Evolutionary conservation across 108 stramenopile genomes (phyloP).

Genomic region (Nannochloropsis salina): DNA sequence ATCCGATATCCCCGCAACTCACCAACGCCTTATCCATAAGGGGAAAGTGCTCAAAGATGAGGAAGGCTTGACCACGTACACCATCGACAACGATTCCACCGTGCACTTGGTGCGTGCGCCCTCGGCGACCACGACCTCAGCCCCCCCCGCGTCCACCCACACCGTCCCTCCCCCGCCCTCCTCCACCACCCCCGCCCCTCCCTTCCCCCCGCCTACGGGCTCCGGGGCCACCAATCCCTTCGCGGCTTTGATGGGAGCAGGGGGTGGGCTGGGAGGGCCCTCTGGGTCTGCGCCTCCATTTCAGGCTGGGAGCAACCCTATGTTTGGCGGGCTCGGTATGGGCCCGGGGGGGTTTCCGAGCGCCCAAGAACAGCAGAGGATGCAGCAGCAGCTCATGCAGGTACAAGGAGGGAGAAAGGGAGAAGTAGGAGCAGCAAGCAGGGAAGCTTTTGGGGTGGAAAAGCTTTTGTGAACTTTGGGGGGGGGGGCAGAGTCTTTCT

Average conservation of each 20-base stretch:
- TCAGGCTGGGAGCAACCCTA: neutral
- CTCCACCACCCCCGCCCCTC: neutral
- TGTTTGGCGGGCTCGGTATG: conserved; percentile 3
- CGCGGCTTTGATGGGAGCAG: conserved; percentile 41
- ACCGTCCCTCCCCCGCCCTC: conserved; percentile 23
- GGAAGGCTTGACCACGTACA: conserved; percentile 44
- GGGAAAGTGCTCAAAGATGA: conserved; percentile 84
- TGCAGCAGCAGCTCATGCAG: conserved; percentile 55
- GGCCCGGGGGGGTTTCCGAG: neutral
- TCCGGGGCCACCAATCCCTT: conserved; percentile 24
- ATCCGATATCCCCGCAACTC: conserved; percentile 48
- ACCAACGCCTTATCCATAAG: conserved; percentile 84
- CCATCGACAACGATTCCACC: conserved; percentile 34
- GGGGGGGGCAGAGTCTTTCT: too few relatives aligned
- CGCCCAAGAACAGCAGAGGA: neutral
- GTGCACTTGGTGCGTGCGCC: conserved; percentile 40
- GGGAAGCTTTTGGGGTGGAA: neutral
- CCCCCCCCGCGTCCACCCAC: conserved; percentile 1
- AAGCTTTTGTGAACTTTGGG: too few relatives aligned
- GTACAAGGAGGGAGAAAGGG: neutral
- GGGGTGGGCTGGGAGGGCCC: conserved; percentile 33
- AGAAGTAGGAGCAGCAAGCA: neutral
- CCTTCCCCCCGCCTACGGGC: neutral
- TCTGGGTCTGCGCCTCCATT: neutral
- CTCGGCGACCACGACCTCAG: neutral